Percentiles rank a stretch among this genome's conserved stretches.
Evolutionary conservation across 306 rosid genomes (phyloP).

Genomic region (Alnus glutinosa): DNA sequence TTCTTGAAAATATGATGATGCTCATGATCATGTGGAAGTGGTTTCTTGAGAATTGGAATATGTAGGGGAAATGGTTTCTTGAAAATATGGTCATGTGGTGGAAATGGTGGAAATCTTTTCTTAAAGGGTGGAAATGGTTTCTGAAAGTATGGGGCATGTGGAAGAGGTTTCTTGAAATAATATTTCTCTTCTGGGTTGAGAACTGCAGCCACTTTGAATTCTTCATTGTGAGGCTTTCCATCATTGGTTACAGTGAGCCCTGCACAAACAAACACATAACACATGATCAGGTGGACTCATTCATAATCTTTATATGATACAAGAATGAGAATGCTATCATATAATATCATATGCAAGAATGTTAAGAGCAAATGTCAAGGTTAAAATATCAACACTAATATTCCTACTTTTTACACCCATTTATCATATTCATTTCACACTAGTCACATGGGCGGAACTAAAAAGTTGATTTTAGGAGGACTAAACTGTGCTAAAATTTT

Average conservation of each 20-base stretch:
- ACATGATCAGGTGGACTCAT: background rate
- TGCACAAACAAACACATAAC: background rate
- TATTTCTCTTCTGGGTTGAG: constrained; percentile 8
- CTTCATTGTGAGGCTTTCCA: background rate
- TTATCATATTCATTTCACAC: too few relatives aligned
- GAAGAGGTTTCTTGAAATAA: constrained; percentile 1
- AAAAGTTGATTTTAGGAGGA: too few relatives aligned
- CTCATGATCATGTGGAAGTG: background rate
- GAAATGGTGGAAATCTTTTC: background rate
- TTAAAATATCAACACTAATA: background rate
- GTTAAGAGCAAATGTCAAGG: background rate
- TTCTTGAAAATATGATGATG: constrained; percentile 18
- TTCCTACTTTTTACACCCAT: too few relatives aligned
- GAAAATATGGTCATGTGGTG: background rate
- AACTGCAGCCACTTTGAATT: background rate
- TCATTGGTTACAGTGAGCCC: background rate
- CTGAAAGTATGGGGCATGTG: background rate
- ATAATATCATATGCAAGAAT: background rate
- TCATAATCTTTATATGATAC: too few relatives aligned
- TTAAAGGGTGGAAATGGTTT: background rate
- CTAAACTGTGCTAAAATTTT: too few relatives aligned
- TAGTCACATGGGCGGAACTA: too few relatives aligned
- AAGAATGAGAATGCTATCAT: background rate
- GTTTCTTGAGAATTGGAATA: background rate
- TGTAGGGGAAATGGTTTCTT: constrained; percentile 21